Evolutionary conservation across 148 eudicot genomes (phyloP), one percentile per base, ranked within the genome.

Genomic region (Fagopyrum homotropicum): DNA sequence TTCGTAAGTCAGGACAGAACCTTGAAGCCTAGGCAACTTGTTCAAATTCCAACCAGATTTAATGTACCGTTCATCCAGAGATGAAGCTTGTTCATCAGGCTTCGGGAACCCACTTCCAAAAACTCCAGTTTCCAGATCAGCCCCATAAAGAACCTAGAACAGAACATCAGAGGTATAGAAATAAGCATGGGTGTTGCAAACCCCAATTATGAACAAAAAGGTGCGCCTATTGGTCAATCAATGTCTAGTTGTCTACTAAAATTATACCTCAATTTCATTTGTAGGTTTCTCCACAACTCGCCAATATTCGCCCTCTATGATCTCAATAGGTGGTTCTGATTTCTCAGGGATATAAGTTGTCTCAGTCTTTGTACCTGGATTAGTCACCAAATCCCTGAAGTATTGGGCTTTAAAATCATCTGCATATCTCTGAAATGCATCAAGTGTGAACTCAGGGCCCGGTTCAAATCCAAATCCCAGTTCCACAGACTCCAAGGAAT

Each of bases 51-150:
- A 96, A 35, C 99, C 98, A 64, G 99, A 88, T 61, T 82, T 85
- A 63, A 89, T 83, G 78, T 92, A 96, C 77, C 86, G 80, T 50
- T 78, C 91, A 77, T 85, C 85, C 69, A 84, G 76, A 77, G 82
- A 73, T 45, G 84, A 81, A 77, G 60, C 84, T 79, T 85, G 83
- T 71, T 75, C 76, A 54, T 86, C 74, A 50, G 59, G 56, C 82
- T 90, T 96, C n/a, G 92, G 91, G 51, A 96, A 96, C 71, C 99
- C 99, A 81, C 99, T 92, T 73, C 99, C 99, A 76, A 96, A 96
- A 75, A 79, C 78, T 70, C 98, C 99, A 75, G 98, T 96, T 86
- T 96, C 99, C 83, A 96, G 52, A 80, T 96, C 99, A 83, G 98
- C 98, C 44, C 99, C 99, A 80, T 96, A 96, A 80, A 96, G 94